Evolutionary conservation across 202 grass and related monocot species (phyloP).

Genomic region (Elaeis oleifera): DNA sequence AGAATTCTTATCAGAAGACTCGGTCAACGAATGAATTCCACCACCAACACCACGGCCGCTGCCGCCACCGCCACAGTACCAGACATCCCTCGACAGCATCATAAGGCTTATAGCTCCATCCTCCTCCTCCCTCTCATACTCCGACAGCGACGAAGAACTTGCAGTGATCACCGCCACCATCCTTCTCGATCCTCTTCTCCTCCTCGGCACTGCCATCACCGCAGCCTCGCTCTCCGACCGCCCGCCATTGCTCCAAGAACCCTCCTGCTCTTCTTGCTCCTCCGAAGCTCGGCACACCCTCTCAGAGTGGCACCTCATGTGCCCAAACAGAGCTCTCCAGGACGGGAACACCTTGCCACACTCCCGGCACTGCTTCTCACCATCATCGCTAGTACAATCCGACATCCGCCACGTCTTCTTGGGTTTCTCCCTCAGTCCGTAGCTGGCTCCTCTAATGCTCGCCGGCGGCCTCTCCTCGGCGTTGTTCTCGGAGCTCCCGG

Average conservation of each 20-base stretch:
- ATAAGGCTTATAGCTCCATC: conserved; percentile 36
- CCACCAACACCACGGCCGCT: neutral
- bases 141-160: neutral
- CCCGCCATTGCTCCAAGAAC: conserved; percentile 27
- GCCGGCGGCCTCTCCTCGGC: conserved; percentile 3
- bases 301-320: conserved; percentile 12
- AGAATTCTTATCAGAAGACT: conserved; percentile 23
- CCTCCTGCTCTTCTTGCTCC: conserved; percentile 36
- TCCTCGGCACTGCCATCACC: conserved; percentile 15
- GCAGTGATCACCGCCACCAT: neutral
- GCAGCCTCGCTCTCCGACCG: conserved; percentile 19
- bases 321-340: conserved; percentile 6
- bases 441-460: neutral
- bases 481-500: neutral
- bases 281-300: neutral
- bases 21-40: neutral
- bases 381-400: conserved; percentile 12
- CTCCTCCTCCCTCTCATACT: conserved; percentile 29
- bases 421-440: conserved; percentile 29
- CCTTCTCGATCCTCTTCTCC: neutral
- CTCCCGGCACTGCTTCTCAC: neutral
- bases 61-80: neutral
- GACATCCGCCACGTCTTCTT: conserved; percentile 15
- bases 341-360: conserved; percentile 9
- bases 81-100: conserved; percentile 33